A percentile compares a stretch with the other conserved stretches of the same genome.
These are phyloP conservation scores for Cladosporium sphaerospermum DNA, from an alignment of 2,329 filamentous ascomycete genomes.

Conservation along the genomic window DNA sequence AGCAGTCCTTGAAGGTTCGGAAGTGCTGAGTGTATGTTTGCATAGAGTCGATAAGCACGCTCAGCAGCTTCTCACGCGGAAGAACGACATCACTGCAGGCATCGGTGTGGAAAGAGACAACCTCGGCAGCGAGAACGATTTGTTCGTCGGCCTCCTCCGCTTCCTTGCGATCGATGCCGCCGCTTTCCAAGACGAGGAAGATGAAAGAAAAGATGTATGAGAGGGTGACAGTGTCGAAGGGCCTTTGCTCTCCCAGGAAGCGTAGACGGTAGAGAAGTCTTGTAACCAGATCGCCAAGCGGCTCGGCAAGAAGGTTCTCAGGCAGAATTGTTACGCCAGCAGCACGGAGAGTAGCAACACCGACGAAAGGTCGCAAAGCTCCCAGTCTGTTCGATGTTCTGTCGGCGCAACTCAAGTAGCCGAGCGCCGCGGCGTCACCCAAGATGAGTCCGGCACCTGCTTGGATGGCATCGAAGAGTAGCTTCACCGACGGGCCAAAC, in stretches of 20 bases:
- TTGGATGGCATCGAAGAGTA: conserved; percentile 67
- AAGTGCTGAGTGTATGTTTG: conserved; percentile 88
- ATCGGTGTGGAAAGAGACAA: conserved; percentile 81
- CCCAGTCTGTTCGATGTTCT: conserved; percentile 70
- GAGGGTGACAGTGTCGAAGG: conserved; percentile 80
- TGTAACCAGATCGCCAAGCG: conserved; percentile 74
- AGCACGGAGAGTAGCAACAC: conserved; percentile 76
- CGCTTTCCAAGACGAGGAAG: conserved; percentile 69
- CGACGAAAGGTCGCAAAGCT: conserved; percentile 71
- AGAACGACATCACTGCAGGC: conserved; percentile 68
- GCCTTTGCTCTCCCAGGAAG: conserved; percentile 87
- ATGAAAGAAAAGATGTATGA: conserved; percentile 82
- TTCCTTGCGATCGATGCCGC: conserved; percentile 63
- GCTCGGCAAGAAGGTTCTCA: conserved; percentile 66
- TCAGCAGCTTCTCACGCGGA: conserved; percentile 68
- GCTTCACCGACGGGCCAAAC: conserved; percentile 75
- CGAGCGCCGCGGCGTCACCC: conserved; percentile 68
- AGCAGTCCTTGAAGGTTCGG: conserved; percentile 87
- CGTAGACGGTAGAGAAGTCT: conserved; percentile 84
- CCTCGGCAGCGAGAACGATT: conserved; percentile 79
- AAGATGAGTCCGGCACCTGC: conserved; percentile 76
- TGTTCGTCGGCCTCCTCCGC: conserved; percentile 82
- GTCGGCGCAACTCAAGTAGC: conserved; percentile 74
- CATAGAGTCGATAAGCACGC: conserved; percentile 72
- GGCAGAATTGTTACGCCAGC: conserved; percentile 68